A percentile compares a stretch with the other conserved stretches of the same genome.
phyloP scores from a whole-genome alignment of 495 filamentous ascomycete species.

The Lentithecium fluviatile region DNA sequence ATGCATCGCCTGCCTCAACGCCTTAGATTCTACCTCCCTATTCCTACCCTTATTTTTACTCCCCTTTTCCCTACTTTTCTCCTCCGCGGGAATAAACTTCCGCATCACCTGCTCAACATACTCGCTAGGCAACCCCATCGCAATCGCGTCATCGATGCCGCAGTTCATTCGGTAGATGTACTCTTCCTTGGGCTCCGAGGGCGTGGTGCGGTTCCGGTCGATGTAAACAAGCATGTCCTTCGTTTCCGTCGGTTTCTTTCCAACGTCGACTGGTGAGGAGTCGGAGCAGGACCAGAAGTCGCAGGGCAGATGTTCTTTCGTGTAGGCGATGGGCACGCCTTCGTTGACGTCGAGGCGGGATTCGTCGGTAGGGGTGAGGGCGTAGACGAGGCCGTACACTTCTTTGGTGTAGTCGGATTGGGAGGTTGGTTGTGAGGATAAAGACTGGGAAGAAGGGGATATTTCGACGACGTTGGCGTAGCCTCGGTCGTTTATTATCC shows the following conservation, averaged over 20 bases:
- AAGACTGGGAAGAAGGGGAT: not conserved
- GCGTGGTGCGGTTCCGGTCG: slow-evolving; percentile 47
- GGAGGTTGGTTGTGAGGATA: not conserved
- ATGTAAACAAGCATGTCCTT: slow-evolving; percentile 57
- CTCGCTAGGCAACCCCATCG: slow-evolving; percentile 53
- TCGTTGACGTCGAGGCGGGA: slow-evolving; percentile 52
- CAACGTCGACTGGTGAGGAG: slow-evolving; percentile 3
- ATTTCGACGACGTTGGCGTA: slow-evolving; percentile 66
- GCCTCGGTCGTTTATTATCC: slow-evolving; percentile 65
- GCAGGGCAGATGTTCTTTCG: slow-evolving; percentile 45
- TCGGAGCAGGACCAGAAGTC: slow-evolving; percentile 43
- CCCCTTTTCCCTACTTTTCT: slow-evolving; percentile 10
- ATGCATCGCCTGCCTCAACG: slow-evolving; percentile 37
- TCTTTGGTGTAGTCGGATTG: slow-evolving; percentile 20
- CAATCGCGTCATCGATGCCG: slow-evolving; percentile 61
- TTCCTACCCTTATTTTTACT: slow-evolving; percentile 10
- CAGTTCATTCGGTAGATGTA: slow-evolving; percentile 69
- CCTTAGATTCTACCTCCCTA: slow-evolving; percentile 13
- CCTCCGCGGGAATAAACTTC: slow-evolving; percentile 53
- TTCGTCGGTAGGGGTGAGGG: slow-evolving; percentile 49
- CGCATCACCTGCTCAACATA: slow-evolving; percentile 62
- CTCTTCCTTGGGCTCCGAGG: slow-evolving; percentile 55
- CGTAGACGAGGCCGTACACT: slow-evolving; percentile 57
- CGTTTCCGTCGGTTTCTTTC: slow-evolving; percentile 5
- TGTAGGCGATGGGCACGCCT: slow-evolving; percentile 60